A percentile compares a stretch with the other conserved stretches of the same genome.
These are phyloP conservation scores for Dictyophora rubrovolvata DNA, from an alignment of 768 basidiomycete species.

Conservation along the genomic window DNA sequence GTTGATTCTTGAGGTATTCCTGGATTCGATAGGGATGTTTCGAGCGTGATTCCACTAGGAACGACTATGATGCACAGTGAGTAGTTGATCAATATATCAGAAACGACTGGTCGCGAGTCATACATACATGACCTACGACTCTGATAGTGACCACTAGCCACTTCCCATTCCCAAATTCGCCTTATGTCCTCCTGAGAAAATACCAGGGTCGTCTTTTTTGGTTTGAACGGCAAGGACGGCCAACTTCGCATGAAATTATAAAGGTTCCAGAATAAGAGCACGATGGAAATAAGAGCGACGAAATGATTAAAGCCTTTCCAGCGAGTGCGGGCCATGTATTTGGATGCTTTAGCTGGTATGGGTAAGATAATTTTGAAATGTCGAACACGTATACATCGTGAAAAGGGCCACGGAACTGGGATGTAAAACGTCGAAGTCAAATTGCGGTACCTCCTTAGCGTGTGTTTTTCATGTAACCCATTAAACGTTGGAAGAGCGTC, in stretches of 20 bases:
- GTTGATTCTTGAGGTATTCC: conserved; percentile 50
- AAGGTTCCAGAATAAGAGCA: conserved; percentile 41
- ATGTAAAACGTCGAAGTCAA: conserved; percentile 55
- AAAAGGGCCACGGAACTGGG: conserved; percentile 14
- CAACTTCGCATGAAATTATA: conserved; percentile 41
- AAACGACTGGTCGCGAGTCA: background rate
- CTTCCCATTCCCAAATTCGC: conserved; percentile 93
- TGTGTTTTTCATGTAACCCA: conserved; percentile 15
- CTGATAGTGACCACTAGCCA: conserved; percentile 89
- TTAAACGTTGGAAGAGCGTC: conserved; percentile 13
- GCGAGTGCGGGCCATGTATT: conserved; percentile 47
- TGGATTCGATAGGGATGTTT: conserved; percentile 53
- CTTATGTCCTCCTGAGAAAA: conserved; percentile 71
- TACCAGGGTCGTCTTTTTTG: conserved; percentile 61
- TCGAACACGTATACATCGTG: background rate
- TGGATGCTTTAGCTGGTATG: conserved; percentile 52
- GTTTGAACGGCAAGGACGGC: conserved; percentile 42
- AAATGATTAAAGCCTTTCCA: conserved; percentile 40
- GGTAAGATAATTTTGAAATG: conserved; percentile 29
- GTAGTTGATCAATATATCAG: background rate
- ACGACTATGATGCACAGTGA: conserved; percentile 24
- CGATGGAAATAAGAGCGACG: conserved; percentile 38
- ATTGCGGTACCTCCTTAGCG: conserved; percentile 13
- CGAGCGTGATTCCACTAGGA: conserved; percentile 56
- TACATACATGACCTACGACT: conserved; percentile 65